A percentile compares a stretch with the other conserved stretches of the same genome.
phyloP scores from a whole-genome alignment of 352 stramenopile species.

The Plasmopara muralis region DNA sequence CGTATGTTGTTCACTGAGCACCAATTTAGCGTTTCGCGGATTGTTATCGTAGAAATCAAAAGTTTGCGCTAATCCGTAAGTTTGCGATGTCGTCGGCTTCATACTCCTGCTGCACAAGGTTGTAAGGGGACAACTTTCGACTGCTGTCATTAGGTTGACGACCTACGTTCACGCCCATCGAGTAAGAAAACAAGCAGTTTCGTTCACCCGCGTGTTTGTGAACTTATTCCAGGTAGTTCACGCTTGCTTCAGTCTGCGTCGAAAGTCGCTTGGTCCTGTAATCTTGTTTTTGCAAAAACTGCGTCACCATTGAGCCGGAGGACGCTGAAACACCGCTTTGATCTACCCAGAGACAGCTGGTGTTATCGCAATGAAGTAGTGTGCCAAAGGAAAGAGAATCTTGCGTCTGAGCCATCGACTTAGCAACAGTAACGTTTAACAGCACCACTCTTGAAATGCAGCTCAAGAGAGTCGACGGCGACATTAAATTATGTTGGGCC shows the following conservation, averaged over 20 bases:
- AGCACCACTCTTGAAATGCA: constrained; percentile 54
- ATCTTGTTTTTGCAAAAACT: constrained; percentile 46
- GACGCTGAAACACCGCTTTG: constrained; percentile 27
- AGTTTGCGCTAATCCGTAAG: constrained; percentile 10
- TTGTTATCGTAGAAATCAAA: constrained; percentile 19
- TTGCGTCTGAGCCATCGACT: constrained; percentile 5
- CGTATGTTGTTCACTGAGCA: constrained; percentile 62
- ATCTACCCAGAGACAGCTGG: constrained; percentile 53
- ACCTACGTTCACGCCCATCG: constrained; percentile 55
- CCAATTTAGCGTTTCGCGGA: constrained; percentile 53
- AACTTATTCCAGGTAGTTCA: constrained; percentile 67
- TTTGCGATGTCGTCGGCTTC: constrained; percentile 25
- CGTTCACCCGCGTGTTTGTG: constrained; percentile 33
- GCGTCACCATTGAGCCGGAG: constrained; percentile 43
- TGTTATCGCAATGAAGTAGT: constrained; percentile 35
- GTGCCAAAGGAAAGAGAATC: constrained; percentile 45
- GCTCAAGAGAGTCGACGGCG: constrained; percentile 49
- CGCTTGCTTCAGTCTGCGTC: constrained; percentile 42
- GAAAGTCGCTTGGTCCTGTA: constrained; percentile 27
- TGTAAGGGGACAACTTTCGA: constrained; percentile 25
- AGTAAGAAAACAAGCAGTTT: constrained; percentile 50
- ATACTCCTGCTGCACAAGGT: constrained; percentile 60
- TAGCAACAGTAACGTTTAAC: background rate
- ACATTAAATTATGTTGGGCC: constrained; percentile 78
- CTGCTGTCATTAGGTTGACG: constrained; percentile 55